Percentiles rank a stretch among this genome's conserved stretches.
These are phyloP conservation scores for Ceratocystis alfenasii DNA, from an alignment of 2,329 filamentous ascomycete species.

Conservation along the genomic window DNA sequence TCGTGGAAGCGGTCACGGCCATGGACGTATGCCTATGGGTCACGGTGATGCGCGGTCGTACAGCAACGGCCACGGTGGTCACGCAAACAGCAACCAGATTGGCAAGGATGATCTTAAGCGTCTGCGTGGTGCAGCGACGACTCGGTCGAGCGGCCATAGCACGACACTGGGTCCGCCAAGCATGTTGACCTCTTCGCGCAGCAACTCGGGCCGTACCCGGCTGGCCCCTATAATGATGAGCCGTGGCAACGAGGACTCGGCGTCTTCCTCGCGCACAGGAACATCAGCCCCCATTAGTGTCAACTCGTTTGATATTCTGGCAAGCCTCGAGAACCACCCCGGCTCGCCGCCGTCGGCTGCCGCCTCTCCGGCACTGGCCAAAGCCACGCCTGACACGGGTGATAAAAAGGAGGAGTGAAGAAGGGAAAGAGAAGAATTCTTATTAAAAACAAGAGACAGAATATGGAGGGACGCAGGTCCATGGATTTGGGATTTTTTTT, in stretches of 20 bases:
- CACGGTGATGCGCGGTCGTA: constrained; percentile 64
- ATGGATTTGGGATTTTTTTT: neutral
- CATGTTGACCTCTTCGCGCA: constrained; percentile 68
- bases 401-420: constrained; percentile 33
- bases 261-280: constrained; percentile 74
- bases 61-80: constrained; percentile 61
- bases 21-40: constrained; percentile 56
- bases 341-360: constrained; percentile 59
- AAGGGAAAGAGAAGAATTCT: neutral
- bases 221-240: constrained; percentile 62
- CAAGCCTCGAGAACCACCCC: constrained; percentile 51
- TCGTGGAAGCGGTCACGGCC: constrained; percentile 41
- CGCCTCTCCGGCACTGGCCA: constrained; percentile 53
- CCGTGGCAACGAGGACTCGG: constrained; percentile 71
- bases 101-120: constrained; percentile 84
- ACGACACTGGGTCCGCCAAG: constrained; percentile 67
- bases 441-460: neutral
- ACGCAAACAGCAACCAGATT: constrained; percentile 71
- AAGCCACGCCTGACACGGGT: constrained; percentile 44
- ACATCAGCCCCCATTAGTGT: constrained; percentile 56
- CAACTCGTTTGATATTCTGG: constrained; percentile 79
- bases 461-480: constrained; percentile 5
- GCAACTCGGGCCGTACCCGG: constrained; percentile 62
- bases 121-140: constrained; percentile 45
- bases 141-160: constrained; percentile 50